phyloP scores from a whole-genome alignment of 1,139 yeast species.

The Hemisphaericaspora xylanilytica region DNA sequence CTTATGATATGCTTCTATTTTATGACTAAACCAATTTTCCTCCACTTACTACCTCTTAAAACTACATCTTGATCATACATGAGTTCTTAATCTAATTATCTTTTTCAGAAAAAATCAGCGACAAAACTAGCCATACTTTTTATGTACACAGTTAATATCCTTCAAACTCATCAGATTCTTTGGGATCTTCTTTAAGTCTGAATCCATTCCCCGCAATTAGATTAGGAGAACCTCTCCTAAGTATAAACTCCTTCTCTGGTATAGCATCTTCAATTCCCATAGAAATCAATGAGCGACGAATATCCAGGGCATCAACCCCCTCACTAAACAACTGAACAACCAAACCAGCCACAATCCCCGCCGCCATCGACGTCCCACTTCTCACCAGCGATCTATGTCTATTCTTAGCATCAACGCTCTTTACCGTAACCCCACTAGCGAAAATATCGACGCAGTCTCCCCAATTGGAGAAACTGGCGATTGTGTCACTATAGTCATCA shows the following conservation, averaged over 20 bases:
- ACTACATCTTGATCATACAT: too few species aligned
- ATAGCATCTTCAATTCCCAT: conserved; percentile 35
- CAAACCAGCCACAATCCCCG: conserved; percentile 78
- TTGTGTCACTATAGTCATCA: conserved; percentile 20
- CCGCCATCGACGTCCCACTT: conserved; percentile 88
- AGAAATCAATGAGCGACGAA: conserved; percentile 40
- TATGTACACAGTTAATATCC: not conserved
- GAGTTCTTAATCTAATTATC: too few species aligned
- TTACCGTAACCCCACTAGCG: conserved; percentile 47
- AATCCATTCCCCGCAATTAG: conserved; percentile 36
- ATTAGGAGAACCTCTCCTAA: conserved; percentile 37
- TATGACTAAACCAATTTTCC: too few species aligned
- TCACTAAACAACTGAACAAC: conserved; percentile 60
- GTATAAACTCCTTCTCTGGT: conserved; percentile 28
- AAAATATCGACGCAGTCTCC: conserved; percentile 33
- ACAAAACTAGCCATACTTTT: too few species aligned
- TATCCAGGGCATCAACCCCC: conserved; percentile 48
- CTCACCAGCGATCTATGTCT: conserved; percentile 36
- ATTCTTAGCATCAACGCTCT: conserved; percentile 13
- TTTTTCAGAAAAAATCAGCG: too few species aligned
- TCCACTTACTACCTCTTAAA: too few species aligned
- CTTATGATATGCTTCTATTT: not conserved
- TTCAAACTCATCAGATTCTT: not conserved
- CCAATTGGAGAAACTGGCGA: conserved; percentile 32
- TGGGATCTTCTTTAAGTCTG: conserved; percentile 10